Base-by-base conservation (phyloP, 768 basidiomycete species). In the Myochromella boudieri region DNA sequence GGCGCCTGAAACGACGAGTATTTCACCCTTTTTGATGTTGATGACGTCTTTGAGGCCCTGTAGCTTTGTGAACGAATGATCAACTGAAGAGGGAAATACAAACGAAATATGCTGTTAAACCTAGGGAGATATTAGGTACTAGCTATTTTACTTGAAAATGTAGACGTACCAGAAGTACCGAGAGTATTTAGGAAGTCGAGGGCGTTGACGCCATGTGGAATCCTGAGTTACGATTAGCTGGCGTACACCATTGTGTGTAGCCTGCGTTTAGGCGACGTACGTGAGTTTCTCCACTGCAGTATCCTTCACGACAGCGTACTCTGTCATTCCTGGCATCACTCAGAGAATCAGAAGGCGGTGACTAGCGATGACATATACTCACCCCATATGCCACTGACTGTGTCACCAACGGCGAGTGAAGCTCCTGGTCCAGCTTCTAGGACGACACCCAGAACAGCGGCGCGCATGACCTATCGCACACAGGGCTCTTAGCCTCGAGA, bases 51-150 rank as follows among this genome's bases (percentile, higher is more conserved):
- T 73, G 22, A 97, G 72, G 7, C 95, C 94, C 92, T 92, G 42
- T 25, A 20, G 37, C n/a, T 12, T 38, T 40, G 41, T 36, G 40
- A 32, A 42, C 12, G 33, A 25, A 22, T 34, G 33, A 11, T 27
- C 42, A 11, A 17, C 15, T 27, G 25, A 20, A 24, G 11, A 22
- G 24, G 28, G 2, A 5, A 12, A 37, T 6, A 60, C 81, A 45
- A 58, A 92, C 92, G 52, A 94, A 91, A 65, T 94, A 97, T 4
- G 94, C 94, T 4, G 94, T 95, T 61, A 93, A 58, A 7, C 90
- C 90, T 87, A 58, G 8, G 14, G 7, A 28, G 15, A 21, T 37
- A 22, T 17, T 24, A 22, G 17, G 18, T 20, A 33, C 36, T 8
- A 24, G 10, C 12, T 5, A 10, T 37, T 31, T 18, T 25, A 5